Conservation (phyloP, 2,329 filamentous ascomycete genomes). For the Sporothrix globosa region DNA sequence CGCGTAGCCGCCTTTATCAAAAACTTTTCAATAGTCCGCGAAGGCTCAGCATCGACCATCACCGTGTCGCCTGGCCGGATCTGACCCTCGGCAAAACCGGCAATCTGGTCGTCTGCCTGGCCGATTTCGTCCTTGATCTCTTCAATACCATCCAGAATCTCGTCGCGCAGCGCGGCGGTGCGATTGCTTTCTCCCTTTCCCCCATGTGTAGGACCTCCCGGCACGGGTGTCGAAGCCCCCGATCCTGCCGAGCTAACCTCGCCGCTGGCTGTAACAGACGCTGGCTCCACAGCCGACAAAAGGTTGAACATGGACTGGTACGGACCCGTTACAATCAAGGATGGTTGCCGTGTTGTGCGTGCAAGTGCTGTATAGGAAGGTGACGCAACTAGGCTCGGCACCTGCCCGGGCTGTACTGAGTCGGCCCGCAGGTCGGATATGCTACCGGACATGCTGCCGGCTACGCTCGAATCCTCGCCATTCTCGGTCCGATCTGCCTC, state of each 20-base stretch:
- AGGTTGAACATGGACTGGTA: constrained; percentile 87
- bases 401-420: constrained; percentile 46
- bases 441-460: constrained; percentile 48
- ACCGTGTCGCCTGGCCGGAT: constrained; percentile 94
- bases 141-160: constrained; percentile 90
- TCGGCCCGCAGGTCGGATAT: constrained; percentile 40
- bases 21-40: constrained; percentile 85
- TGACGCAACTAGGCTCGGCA: constrained; percentile 37
- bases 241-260: constrained; percentile 40
- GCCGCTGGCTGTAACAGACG: constrained; percentile 41
- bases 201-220: background rate
- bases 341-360: constrained; percentile 42
- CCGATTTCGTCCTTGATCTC: constrained; percentile 96
- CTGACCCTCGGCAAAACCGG: constrained; percentile 82
- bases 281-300: constrained; percentile 65
- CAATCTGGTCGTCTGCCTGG: constrained; percentile 91
- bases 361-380: constrained; percentile 13
- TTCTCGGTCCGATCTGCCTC: constrained; percentile 71
- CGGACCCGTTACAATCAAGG: constrained; percentile 56
- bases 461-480: constrained; percentile 52
- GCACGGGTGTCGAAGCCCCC: constrained; percentile 55
- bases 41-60: constrained; percentile 78
- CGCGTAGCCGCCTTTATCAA: constrained; percentile 84
- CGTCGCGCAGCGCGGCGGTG: constrained; percentile 75
- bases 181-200: constrained; percentile 43